Conservation (phyloP, 1,284 basidiomycete species). For the Ustilago lituana region DNA sequence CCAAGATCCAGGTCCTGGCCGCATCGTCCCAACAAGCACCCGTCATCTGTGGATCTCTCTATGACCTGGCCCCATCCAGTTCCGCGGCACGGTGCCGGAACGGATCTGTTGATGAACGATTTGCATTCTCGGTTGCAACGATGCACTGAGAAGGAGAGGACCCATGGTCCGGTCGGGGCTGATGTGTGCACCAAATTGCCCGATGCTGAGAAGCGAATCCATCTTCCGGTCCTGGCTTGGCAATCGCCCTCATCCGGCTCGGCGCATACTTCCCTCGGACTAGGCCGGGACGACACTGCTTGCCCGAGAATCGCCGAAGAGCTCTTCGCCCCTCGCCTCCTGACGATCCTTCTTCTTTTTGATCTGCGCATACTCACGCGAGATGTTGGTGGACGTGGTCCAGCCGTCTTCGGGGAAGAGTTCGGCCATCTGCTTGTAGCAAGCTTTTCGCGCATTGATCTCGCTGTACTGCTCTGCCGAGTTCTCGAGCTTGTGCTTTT, state of each 20-base stretch:
- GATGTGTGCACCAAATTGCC: slow-evolving; percentile 4
- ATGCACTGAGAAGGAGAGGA: too few relatives aligned
- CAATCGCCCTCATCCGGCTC: neutral
- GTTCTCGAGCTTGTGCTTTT: slow-evolving; percentile 62
- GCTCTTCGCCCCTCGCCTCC: slow-evolving; percentile 43
- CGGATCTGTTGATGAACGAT: neutral
- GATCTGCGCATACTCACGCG: slow-evolving; percentile 54
- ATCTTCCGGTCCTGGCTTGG: slow-evolving; percentile 28
- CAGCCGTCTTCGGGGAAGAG: slow-evolving; percentile 60
- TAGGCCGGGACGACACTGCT: slow-evolving; percentile 35
- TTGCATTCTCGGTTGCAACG: too few relatives aligned
- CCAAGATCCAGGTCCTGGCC: too few relatives aligned
- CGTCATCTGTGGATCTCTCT: too few relatives aligned
- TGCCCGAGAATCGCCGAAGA: slow-evolving; percentile 40
- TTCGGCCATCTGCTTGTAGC: slow-evolving; percentile 62
- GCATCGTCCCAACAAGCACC: too few relatives aligned
- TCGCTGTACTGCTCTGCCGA: slow-evolving; percentile 59
- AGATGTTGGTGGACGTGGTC: slow-evolving; percentile 62
- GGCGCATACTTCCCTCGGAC: neutral
- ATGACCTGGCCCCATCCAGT: too few relatives aligned
- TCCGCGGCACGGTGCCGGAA: too few relatives aligned
- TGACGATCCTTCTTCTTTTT: slow-evolving; percentile 58
- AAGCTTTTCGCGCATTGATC: slow-evolving; percentile 61
- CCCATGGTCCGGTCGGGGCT: neutral
- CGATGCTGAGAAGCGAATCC: neutral